Evolutionary conservation across 495 filamentous ascomycete genomes (phyloP), one percentile per base, ranked within the genome.

Genomic region (Staphylotrichum longicolle): DNA sequence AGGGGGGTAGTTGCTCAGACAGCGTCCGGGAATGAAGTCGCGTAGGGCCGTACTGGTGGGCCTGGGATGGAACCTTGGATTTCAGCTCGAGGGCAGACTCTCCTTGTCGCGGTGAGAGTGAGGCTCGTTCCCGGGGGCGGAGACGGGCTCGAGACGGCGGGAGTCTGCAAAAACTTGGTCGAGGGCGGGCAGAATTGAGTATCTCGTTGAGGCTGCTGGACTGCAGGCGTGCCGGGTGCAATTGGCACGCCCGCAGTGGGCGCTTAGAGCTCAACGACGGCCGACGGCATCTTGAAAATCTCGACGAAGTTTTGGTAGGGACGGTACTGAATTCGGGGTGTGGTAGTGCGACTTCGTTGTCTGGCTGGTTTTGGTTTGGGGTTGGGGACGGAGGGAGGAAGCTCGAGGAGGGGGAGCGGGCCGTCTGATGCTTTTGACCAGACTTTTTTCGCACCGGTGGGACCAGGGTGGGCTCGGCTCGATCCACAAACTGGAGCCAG

Each of bases 221-320:
- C 85, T 83, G 82, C 83, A 80, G 75, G 80, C 80, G 78, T 70
- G 74, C 68, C 74, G 65, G 63, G 70, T 50, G 58, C 69, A 68
- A 57, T 50, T 62, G 73, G 75, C 80, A 81, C 70, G 78, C 81
- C 87, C 86, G 85, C 88, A 93, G 91, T 85, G 87, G 85, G 83
- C 79, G 80, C 90, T 91, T 90, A 95, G 88, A 95, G 90, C 89
- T 88, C 89, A 91, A 86, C 89, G 89, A 91, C 83, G 78, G 88
- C 88, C 88, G 89, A 83, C 77, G 87, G 88, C 86, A 86, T 87
- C 79, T 81, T 85, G 72, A 65, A 51, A 68, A 84, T 80, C 81
- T 91, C 85, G 90, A 95, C 91, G 85, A 88, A 89, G 87, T 85
- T 82, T 80, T 65, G 70, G 52, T 57, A 58, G 66, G 68, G 67